Base-by-base conservation (phyloP, 2,329 filamentous ascomycete genomes). In the Tolypocladium ovalisporum region DNA sequence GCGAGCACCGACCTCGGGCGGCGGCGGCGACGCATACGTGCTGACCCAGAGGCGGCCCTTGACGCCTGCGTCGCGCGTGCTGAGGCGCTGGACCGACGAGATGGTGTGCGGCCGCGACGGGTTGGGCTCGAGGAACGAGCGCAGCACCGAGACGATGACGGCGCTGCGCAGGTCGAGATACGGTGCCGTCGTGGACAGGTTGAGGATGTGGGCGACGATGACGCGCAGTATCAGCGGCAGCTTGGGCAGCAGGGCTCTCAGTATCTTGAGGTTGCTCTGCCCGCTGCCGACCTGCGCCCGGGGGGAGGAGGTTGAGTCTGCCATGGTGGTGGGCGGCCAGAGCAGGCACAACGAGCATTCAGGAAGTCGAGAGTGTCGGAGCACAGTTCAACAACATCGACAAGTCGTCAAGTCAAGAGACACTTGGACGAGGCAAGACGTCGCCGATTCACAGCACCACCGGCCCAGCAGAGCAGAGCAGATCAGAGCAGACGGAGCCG, bases 21-120 rank as follows among this genome's bases (percentile, higher is more conserved):
- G 87, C 2, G 74, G 73, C 0, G 83, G 81, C 19, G 90, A 74
- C 0, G 79, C 81, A 47, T 88, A 85, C 56, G 83, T 87, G 64
- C 85, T 86, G 29, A 96, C 79, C 92, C 92, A 97, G 62, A 94
- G 84, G 51, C 81, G 82, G 4, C 90, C 90, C 67, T 89, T 91
- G 66, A 95, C 76, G 0, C 83, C 84, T 0, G 80, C 80, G 56
- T 88, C 87, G 58, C 77, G 82, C 51, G 81, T 73, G 1, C 82
- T 81, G n/a, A 82, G 64, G 47, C 73, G 75, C 71, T 97, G 93
- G 8, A 81, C 73, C 59, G 83, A 79, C 0, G 79, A 75, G 29
- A 95, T 72, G 32, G 83, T 76, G 13, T 64, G 67, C 0, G 78
- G 76, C 19, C 71, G 73, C 2, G 72, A 70, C 3, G 75, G 52